Percentiles rank a stretch among this genome's conserved stretches.
Evolutionary conservation across 2,329 filamentous ascomycete genomes (phyloP).

Genomic region (Aspergillus tubingensis): DNA sequence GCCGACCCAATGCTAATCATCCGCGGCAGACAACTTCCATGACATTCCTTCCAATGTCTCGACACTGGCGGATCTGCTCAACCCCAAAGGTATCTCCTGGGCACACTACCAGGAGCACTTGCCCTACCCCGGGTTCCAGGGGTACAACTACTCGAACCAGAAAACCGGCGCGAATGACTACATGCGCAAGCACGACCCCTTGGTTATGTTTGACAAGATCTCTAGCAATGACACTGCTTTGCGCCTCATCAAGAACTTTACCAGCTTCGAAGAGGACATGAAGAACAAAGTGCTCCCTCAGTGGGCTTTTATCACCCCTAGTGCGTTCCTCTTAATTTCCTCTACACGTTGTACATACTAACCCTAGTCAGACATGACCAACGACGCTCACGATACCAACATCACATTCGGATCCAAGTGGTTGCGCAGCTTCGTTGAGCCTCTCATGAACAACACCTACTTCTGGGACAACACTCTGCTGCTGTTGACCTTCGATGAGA

Average conservation of each 20-base stretch:
- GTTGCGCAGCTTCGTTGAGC: constrained; percentile 67
- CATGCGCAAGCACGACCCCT: constrained; percentile 76
- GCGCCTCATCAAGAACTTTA: constrained; percentile 71
- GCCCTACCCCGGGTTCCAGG: constrained; percentile 73
- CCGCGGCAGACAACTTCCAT: constrained; percentile 57
- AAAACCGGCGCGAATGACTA: constrained; percentile 69
- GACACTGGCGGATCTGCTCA: constrained; percentile 67
- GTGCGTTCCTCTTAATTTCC: not conserved
- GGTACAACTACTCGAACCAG: constrained; percentile 52
- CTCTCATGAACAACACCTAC: constrained; percentile 66
- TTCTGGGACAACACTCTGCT: constrained; percentile 77
- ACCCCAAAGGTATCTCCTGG: constrained; percentile 65
- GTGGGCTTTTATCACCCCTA: constrained; percentile 56
- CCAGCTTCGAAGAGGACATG: constrained; percentile 67
- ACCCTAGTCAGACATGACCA: constrained; percentile 49
- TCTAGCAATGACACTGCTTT: constrained; percentile 60
- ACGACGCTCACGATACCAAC: constrained; percentile 72
- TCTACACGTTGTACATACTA: not conserved
- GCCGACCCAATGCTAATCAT: not conserved
- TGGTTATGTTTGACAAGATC: constrained; percentile 65
- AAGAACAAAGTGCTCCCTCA: constrained; percentile 65
- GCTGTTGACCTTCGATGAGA: constrained; percentile 75
- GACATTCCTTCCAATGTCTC: constrained; percentile 61
- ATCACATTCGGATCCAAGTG: constrained; percentile 71
- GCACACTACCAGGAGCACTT: constrained; percentile 74